Percentiles rank a stretch among this genome's conserved stretches.
Conservation (phyloP, 2,329 filamentous ascomycete species). For the Fonsecaea pugnacius region DNA sequence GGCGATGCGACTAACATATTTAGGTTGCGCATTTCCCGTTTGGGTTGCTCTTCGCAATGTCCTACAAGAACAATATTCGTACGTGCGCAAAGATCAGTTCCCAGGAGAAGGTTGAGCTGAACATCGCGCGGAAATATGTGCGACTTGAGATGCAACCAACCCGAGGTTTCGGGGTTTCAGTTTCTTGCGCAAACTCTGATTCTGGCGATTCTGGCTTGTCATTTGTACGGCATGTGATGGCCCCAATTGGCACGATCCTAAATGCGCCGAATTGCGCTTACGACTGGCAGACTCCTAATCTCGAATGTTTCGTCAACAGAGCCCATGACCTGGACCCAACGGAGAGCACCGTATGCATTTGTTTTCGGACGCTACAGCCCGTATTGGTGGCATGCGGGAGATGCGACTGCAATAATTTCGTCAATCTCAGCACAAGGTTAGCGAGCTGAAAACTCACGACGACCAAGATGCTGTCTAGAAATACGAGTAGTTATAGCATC, state of each 20-base stretch:
- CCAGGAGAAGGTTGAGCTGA: background rate
- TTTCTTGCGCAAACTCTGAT: conserved; percentile 26
- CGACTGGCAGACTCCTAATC: conserved; percentile 14
- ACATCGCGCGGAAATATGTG: conserved; percentile 9
- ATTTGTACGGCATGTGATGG: conserved; percentile 17
- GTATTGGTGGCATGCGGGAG: conserved; percentile 24
- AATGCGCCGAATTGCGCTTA: conserved; percentile 14
- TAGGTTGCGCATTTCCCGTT: background rate
- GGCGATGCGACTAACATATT: background rate
- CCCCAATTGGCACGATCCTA: conserved; percentile 16
- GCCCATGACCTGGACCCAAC: background rate
- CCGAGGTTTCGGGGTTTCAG: conserved; percentile 18
- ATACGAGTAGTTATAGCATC: conserved; percentile 15
- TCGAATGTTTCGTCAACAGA: conserved; percentile 5
- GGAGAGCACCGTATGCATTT: background rate
- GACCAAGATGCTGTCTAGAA: conserved; percentile 13
- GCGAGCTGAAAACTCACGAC: conserved; percentile 5
- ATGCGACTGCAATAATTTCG: conserved; percentile 9
- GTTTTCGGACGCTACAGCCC: conserved; percentile 3
- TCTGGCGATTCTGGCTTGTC: conserved; percentile 11
- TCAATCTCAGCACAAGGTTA: conserved; percentile 15
- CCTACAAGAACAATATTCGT: background rate
- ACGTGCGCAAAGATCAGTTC: background rate
- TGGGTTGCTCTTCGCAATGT: background rate
- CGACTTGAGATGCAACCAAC: conserved; percentile 10